Percentiles rank a stretch among this genome's conserved stretches.
These are phyloP conservation scores for Gastrolobium villosum DNA, from an alignment of 306 rosid genomes.

Conservation along the genomic window DNA sequence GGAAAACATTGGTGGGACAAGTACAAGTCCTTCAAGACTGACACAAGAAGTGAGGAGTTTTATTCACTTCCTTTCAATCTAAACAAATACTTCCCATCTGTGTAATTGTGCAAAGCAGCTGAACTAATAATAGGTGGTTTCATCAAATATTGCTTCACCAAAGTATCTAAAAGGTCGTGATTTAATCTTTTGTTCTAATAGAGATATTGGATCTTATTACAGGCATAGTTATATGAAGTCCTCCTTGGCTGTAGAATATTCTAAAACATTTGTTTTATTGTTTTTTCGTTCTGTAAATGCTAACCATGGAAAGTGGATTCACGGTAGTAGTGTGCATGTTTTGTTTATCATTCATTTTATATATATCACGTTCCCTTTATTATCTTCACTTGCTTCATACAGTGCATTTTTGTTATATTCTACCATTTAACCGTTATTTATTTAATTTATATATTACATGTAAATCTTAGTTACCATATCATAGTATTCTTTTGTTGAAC, in stretches of 20 bases:
- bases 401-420: background rate
- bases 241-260: slow-evolving; percentile 50
- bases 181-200: slow-evolving; percentile 44
- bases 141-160: slow-evolving; percentile 47
- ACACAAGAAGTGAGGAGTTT: slow-evolving; percentile 90
- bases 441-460: too few relatives aligned
- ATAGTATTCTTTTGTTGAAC: too few relatives aligned
- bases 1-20: slow-evolving; percentile 99
- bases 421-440: background rate
- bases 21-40: slow-evolving; percentile 80
- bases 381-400: background rate
- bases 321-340: slow-evolving; percentile 51
- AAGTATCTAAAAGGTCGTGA: slow-evolving; percentile 36
- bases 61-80: slow-evolving; percentile 94
- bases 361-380: slow-evolving; percentile 6
- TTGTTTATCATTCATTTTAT: slow-evolving; percentile 35
- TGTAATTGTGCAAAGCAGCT: slow-evolving; percentile 55
- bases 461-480: too few relatives aligned
- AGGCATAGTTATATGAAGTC: slow-evolving; percentile 55
- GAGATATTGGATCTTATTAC: slow-evolving; percentile 43
- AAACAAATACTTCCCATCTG: slow-evolving; percentile 97
- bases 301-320: slow-evolving; percentile 54
- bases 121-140: slow-evolving; percentile 33
- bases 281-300: slow-evolving; percentile 66
- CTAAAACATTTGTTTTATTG: slow-evolving; percentile 58